phyloP scores from a whole-genome alignment of 768 basidiomycete species.

The Termitomyces titanicus region DNA sequence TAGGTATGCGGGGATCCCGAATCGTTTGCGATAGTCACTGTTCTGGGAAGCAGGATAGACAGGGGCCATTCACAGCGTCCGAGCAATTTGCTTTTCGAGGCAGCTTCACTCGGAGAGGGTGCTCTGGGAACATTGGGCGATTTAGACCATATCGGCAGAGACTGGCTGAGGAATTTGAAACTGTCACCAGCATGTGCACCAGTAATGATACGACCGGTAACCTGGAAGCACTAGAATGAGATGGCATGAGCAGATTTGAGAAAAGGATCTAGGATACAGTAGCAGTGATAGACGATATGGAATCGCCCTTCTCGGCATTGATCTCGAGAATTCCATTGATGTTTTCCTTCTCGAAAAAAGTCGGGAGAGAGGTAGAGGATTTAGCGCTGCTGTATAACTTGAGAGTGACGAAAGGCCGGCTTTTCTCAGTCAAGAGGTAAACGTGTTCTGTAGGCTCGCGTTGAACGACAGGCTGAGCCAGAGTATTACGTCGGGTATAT shows the following conservation, averaged over 20 bases:
- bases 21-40: slow-evolving; percentile 35
- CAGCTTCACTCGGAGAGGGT: slow-evolving; percentile 39
- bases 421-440: slow-evolving; percentile 38
- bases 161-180: slow-evolving; percentile 41
- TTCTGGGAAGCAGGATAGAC: slow-evolving; percentile 42
- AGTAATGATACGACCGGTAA: slow-evolving; percentile 51
- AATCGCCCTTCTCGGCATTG: slow-evolving; percentile 47
- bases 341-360: slow-evolving; percentile 52
- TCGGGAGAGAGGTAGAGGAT: slow-evolving; percentile 46
- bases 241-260: not conserved
- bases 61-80: slow-evolving; percentile 47
- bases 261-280: slow-evolving; percentile 27
- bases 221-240: slow-evolving; percentile 22
- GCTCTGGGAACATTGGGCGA: slow-evolving; percentile 34
- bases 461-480: slow-evolving; percentile 33
- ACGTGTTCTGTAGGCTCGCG: slow-evolving; percentile 48
- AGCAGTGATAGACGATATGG: slow-evolving; percentile 44
- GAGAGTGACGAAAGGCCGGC: slow-evolving; percentile 41
- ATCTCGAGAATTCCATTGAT: slow-evolving; percentile 46
- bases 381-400: slow-evolving; percentile 49
- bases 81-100: slow-evolving; percentile 38
- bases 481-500: slow-evolving; percentile 46
- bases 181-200: slow-evolving; percentile 40
- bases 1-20: slow-evolving; percentile 35
- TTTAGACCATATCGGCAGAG: slow-evolving; percentile 47